Percentiles rank a stretch among this genome's conserved stretches.
These are phyloP conservation scores for Penicillium coffeae DNA, from an alignment of 495 filamentous ascomycete genomes.

Conservation along the genomic window DNA sequence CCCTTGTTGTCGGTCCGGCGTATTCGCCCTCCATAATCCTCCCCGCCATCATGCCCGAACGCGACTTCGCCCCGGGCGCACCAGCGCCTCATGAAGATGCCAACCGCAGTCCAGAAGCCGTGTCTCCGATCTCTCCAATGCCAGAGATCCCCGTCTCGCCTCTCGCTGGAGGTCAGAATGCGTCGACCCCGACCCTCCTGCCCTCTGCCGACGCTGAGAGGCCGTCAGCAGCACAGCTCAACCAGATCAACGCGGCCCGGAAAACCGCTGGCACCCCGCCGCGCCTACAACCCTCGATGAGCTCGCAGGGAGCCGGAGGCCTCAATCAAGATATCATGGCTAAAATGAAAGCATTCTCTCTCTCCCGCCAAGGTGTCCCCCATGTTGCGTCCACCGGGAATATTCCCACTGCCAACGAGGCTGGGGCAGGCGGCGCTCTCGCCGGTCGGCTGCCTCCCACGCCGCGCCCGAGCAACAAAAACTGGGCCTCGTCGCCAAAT, in stretches of 20 bases:
- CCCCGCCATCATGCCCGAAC: constrained; percentile 8
- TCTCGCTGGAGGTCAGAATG: neutral
- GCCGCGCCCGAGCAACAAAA: constrained; percentile 38
- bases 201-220: constrained; percentile 30
- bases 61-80: constrained; percentile 15
- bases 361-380: constrained; percentile 57
- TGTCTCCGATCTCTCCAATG: neutral
- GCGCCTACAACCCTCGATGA: constrained; percentile 49
- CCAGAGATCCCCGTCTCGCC: too few relatives aligned
- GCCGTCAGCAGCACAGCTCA: constrained; percentile 73
- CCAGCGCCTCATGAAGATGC: constrained; percentile 25
- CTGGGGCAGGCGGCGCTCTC: constrained; percentile 28
- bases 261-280: constrained; percentile 44
- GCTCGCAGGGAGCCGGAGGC: constrained; percentile 49
- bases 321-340: constrained; percentile 78
- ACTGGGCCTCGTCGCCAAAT: constrained; percentile 51
- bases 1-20: constrained; percentile 21
- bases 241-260: constrained; percentile 76
- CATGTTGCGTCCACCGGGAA: constrained; percentile 34
- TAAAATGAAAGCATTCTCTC: constrained; percentile 73
- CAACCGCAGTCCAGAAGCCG: constrained; percentile 7
- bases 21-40: constrained; percentile 10
- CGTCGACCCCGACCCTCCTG: constrained; percentile 27
- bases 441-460: constrained; percentile 36
- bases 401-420: constrained; percentile 27